A percentile compares a stretch with the other conserved stretches of the same genome.
phyloP scores from a whole-genome alignment of 73 alveolate species.

The Paramecium sexaurelia region DNA sequence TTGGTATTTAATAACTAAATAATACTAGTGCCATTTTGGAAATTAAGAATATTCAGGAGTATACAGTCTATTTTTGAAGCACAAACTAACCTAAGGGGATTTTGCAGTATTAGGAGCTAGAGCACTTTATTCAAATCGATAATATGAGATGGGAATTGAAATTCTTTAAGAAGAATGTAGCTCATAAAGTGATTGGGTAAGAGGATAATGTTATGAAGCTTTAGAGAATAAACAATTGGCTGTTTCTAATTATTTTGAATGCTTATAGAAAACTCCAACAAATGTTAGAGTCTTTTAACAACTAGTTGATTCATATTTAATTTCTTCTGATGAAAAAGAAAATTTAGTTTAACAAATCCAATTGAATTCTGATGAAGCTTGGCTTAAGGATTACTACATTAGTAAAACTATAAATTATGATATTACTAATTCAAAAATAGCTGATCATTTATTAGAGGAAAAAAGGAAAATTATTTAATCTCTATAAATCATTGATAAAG shows the following conservation, averaged over 20 bases:
- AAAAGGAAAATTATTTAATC: neutral
- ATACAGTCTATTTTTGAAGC: neutral
- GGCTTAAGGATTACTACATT: conserved; percentile 66
- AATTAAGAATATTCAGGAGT: conserved; percentile 26
- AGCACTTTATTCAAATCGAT: neutral
- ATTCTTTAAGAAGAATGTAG: neutral
- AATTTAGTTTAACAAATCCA: neutral
- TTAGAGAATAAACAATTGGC: conserved; percentile 67
- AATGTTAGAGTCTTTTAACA: conserved; percentile 64
- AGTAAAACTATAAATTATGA: conserved; percentile 29
- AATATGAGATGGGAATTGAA: conserved; percentile 45
- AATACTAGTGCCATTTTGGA: conserved; percentile 3
- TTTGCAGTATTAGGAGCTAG: conserved; percentile 47
- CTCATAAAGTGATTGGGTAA: conserved; percentile 38
- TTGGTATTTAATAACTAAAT: neutral
- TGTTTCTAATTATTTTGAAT: conserved; percentile 59
- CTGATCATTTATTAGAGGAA: conserved; percentile 22
- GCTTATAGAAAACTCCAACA: conserved; percentile 63
- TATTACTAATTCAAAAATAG: neutral
- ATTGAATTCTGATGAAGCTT: conserved; percentile 39
- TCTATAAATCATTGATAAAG: neutral
- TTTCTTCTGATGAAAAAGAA: conserved; percentile 58
- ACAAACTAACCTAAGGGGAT: conserved; percentile 13
- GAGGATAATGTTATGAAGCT: conserved; percentile 71
- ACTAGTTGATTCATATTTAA: conserved; percentile 58